Conservation (phyloP, 805 yeast genomes). For the Schwanniomyces polymorphus region DNA sequence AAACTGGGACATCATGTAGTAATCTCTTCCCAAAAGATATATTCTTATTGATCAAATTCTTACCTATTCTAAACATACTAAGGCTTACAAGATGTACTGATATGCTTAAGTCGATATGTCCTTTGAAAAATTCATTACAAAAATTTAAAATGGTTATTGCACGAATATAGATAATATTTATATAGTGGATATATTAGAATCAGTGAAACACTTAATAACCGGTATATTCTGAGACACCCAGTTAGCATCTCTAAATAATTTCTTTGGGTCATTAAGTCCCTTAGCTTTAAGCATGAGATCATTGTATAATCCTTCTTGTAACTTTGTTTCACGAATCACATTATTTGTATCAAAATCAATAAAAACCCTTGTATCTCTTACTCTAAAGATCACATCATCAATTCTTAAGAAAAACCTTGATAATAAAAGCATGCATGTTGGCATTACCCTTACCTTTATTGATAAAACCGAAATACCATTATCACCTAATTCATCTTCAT, state of each 20-base stretch:
- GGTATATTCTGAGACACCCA: slow-evolving; percentile 69
- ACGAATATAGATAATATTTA: not conserved
- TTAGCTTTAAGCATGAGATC: slow-evolving; percentile 26
- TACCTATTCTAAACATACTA: slow-evolving; percentile 4
- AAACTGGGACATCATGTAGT: slow-evolving; percentile 65
- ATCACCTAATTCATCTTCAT: slow-evolving; percentile 95
- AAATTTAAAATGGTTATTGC: slow-evolving; percentile 1
- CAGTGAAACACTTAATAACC: slow-evolving; percentile 19
- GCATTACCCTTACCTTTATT: slow-evolving; percentile 88
- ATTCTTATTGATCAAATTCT: not conserved
- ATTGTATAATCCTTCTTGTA: slow-evolving; percentile 44
- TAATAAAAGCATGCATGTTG: slow-evolving; percentile 68
- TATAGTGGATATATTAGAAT: not conserved
- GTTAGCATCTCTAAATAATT: slow-evolving; percentile 67
- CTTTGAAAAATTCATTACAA: slow-evolving; percentile 4
- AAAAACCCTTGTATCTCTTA: slow-evolving; percentile 82
- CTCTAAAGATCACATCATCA: slow-evolving; percentile 82
- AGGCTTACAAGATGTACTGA: not conserved
- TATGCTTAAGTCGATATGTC: not conserved
- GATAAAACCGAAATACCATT: slow-evolving; percentile 83
- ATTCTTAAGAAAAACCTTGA: slow-evolving; percentile 82
- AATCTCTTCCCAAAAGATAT: slow-evolving; percentile 20
- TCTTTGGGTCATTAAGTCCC: slow-evolving; percentile 37
- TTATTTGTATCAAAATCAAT: slow-evolving; percentile 67
- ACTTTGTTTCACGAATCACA: slow-evolving; percentile 76